These are phyloP conservation scores for Isatis tinctoria DNA, from an alignment of 345 rosid genomes.

Conservation along the genomic window DNA sequence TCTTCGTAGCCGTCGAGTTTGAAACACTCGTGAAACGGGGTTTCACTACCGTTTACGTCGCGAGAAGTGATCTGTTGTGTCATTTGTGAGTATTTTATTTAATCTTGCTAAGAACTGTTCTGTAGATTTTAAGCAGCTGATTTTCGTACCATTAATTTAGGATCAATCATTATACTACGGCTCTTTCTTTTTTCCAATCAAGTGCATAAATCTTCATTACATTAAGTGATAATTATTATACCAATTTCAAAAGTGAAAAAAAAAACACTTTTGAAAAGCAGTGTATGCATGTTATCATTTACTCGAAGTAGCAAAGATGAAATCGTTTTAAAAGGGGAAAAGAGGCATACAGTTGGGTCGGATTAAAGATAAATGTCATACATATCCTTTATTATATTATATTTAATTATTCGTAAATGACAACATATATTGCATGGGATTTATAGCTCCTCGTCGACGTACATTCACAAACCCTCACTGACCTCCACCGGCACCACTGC, in stretches of 20 bases:
- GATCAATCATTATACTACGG: background rate
- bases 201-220: background rate
- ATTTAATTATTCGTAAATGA: background rate
- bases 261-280: no score
- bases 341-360: background rate
- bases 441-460: conserved; percentile 1
- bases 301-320: background rate
- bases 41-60: background rate
- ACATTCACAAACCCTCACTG: conserved; percentile 8
- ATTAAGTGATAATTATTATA: background rate
- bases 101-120: background rate
- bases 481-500: conserved; percentile 3
- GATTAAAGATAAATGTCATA: background rate
- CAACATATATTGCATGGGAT: background rate
- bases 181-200: background rate
- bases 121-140: conserved; percentile 2
- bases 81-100: background rate
- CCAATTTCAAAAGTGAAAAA: no score
- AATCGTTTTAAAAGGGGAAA: background rate
- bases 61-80: background rate
- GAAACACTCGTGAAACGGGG: background rate
- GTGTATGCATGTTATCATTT: background rate
- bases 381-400: background rate
- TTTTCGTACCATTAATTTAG: background rate
- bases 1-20: background rate